Base-by-base conservation (phyloP, 208 protist species). In the Strigomonas galati region DNA sequence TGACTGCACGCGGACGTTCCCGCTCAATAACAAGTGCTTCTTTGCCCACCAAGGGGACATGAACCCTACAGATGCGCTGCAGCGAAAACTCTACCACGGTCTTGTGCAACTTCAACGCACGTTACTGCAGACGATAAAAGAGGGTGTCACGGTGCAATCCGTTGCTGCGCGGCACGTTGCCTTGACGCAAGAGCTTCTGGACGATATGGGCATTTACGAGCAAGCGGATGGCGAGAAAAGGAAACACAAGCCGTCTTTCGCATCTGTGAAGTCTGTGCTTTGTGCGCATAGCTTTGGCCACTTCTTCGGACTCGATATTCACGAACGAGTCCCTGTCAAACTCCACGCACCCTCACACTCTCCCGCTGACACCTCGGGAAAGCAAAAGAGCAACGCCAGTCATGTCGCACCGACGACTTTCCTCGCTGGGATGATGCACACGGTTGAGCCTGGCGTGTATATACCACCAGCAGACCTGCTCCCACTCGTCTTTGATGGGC, bases 1-100 rank as follows among this genome's bases (percentile, higher is more conserved):
- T 2, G 83, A 89, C 79, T 89, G 83, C 74, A 85, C 83, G 0
- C 83, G 83, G 0, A 85, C 83, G 7, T 83, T 89, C 31, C 79
- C 79, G 0, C 52, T 84, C 14, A 69, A 69, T 10, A 21, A 67
- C 2, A 3, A 31, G 0, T 12, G 9, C 53, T 75, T 84, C 49
- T 9, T 43, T 15, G 40, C 40, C 5, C 5, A 46, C 40, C 9
- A 46, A 2, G 40, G n/a, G n/a, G n/a, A n/a, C n/a, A n/a, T n/a
- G n/a, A n/a, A n/a, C n/a, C n/a, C n/a, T n/a, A n/a, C n/a, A n/a
- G 21, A 54, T 17, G 9, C 52, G 43, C 21, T 26, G 24, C 67
- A 71, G 26, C 46, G 44, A 10, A 30, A 44, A 27, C 59, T 79
- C 23, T 85, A 89, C 64, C 55, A 69, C 24, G 68, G 72, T 2